Evolutionary conservation across 2,329 filamentous ascomycete genomes (phyloP).

Genomic region (Berkeleyomyces basicola): DNA sequence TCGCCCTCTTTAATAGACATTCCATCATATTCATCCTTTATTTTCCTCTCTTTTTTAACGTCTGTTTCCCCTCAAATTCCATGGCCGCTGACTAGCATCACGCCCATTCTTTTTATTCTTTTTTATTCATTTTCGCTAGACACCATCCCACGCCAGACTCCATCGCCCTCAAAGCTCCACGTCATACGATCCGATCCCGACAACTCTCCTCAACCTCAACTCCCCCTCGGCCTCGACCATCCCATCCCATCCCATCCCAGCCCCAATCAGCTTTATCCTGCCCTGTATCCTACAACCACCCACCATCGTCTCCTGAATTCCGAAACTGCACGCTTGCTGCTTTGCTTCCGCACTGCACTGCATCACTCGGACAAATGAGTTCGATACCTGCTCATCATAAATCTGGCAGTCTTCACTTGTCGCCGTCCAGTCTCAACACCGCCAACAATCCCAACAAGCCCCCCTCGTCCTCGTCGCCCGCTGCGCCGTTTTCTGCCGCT

Average conservation of each 20-base stretch:
- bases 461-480: not conserved
- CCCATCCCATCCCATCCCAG: not conserved
- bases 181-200: constrained; percentile 10
- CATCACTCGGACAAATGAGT: constrained; percentile 10
- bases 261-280: too few relatives aligned
- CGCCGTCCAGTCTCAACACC: not conserved
- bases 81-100: not conserved
- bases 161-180: constrained; percentile 6
- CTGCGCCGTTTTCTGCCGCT: constrained; percentile 1
- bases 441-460: not conserved
- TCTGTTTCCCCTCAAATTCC: not conserved
- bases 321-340: not conserved
- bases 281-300: not conserved
- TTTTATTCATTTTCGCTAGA: not conserved
- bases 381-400: constrained; percentile 5
- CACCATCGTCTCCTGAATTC: not conserved
- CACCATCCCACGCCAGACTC: not conserved
- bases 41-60: not conserved
- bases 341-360: not conserved
- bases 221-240: not conserved
- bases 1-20: constrained; percentile 3
- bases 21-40: not conserved
- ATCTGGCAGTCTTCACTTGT: constrained; percentile 5
- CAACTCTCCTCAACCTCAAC: not conserved
- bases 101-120: not conserved